Percentiles rank a stretch among this genome's conserved stretches.
Conservation (phyloP, 2,329 filamentous ascomycete genomes). For the Talaromyces funiculosus region DNA sequence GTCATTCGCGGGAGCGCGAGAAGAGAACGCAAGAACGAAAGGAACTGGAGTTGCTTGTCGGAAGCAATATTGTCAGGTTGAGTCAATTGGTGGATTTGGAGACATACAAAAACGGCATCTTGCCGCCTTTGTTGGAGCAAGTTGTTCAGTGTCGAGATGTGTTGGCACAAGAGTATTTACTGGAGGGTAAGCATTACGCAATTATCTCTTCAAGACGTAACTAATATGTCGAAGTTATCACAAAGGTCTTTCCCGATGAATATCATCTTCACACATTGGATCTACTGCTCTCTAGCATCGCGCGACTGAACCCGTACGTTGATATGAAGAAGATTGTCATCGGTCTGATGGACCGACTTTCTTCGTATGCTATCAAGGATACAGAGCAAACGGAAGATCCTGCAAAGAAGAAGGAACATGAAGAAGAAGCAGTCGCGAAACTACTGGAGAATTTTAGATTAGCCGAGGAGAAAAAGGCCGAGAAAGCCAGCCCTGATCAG, state of each 20-base stretch:
- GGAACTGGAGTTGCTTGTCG: conserved; percentile 90
- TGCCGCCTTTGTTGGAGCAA: conserved; percentile 86
- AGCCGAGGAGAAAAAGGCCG: conserved; percentile 45
- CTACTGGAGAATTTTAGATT: conserved; percentile 69
- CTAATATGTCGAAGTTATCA: conserved; percentile 62
- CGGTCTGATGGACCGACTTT: conserved; percentile 92
- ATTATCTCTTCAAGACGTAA: conserved; percentile 17
- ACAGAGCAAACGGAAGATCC: conserved; percentile 64
- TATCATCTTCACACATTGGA: conserved; percentile 96
- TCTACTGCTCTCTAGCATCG: conserved; percentile 87
- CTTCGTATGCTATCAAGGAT: conserved; percentile 89
- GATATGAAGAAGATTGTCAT: conserved; percentile 98
- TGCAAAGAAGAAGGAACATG: conserved; percentile 67
- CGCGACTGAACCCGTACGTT: conserved; percentile 88
- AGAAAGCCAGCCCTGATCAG: conserved; percentile 46
- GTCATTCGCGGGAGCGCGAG: conserved; percentile 89
- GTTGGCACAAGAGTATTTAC: conserved; percentile 89
- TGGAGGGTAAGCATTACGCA: conserved; percentile 57
- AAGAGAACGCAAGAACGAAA: conserved; percentile 89
- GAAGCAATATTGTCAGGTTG: conserved; percentile 89
- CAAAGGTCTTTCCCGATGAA: conserved; percentile 97
- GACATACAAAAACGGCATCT: conserved; percentile 83
- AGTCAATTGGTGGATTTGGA: conserved; percentile 95
- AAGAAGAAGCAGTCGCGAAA: conserved; percentile 74
- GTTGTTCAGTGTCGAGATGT: conserved; percentile 98